Base-by-base conservation (phyloP, 2,329 filamentous ascomycete genomes). In the Sclerotinia subarctica region DNA sequence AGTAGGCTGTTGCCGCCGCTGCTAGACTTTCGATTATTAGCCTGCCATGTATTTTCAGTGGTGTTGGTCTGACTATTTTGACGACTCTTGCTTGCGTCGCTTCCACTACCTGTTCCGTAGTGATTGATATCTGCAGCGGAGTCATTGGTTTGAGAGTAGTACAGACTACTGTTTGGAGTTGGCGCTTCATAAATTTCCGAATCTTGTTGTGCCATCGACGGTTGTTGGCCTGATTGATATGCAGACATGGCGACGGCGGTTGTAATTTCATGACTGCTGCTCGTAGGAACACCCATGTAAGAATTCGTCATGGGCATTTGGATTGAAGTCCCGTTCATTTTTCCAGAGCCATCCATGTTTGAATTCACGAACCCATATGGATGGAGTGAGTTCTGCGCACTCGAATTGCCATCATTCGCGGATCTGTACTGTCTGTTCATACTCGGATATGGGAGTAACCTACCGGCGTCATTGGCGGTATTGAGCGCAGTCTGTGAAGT, bases 221-320 rank as follows among this genome's bases (percentile, higher is more conserved):
- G 24, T 24, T 67, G 65, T n/a, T 60, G 64, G 0, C 24, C 24
- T 13, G 57, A 68, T 17, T 49, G 56, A n/a, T 68, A 68, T 17
- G 59, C 52, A 10, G 64, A 17, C n/a, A 57, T 38, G 52, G 59
- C 47, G 5, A 66, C 64, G 10, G 35, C 57, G 13, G 57, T 63
- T 21, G 65, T 63, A 6, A 67, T 75, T 62, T 76, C 73, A 17
- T 73, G 74, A 49, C 72, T 75, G 57, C 71, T 76, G 54, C 69
- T 74, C 42, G 66, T 70, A 42, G 72, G 66, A n/a, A 73, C 65
- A 29, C 69, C 58, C 32, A 75, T 54, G 58, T 74, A 75, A 11
- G 71, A 68, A 17, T 47, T 47, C 19, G 64, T 70, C 17, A 73
- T 70, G 19, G 71, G 62, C 2, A 70, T 47, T n/a, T 68, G 26